Evolutionary conservation across 495 filamentous ascomycete species (phyloP), one percentile per base, ranked within the genome.

Genomic region (Penicillium lividum): DNA sequence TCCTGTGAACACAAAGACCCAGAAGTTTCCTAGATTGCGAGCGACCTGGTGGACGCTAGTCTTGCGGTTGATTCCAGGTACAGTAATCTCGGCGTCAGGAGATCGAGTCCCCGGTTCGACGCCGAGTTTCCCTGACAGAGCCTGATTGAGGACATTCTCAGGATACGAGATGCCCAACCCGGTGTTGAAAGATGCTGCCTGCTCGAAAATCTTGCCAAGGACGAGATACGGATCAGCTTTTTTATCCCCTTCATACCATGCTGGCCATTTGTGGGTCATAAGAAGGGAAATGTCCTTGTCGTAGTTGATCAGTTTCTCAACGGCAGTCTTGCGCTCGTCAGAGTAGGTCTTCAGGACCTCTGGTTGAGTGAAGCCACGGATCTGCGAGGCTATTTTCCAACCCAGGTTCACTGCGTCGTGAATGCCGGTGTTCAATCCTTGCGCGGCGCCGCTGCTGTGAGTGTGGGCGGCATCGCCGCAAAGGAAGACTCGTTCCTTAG

Each of bases 391-490:
- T 4, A 83, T 61, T 57, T 83, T 82, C 79, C 79, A 83, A 5
- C 60, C 68, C 1, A 83, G 66, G 44, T 81, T 81, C 3, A 76
- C 71, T 2, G 78, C 74, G 53, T 82, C 80, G 46, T 82, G 76
- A 16, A 83, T 62, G 1, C 80, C 79, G 0, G 74, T 78, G 62
- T 83, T 83, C 70, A 81, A 72, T 3, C 80, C 80, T 47, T 83
- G 79, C 1, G 76, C 80, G 4, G 76, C 78, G 7, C 74, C 77
- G n/a, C 69, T 74, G 38, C 61, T 67, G 54, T 80, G 79, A 3
- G 78, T 80, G 53, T 83, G 79, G 30, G 68, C 70, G n/a, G 80
- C 77, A 63, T 83, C 79, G 2, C 80, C 80, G 6, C 71, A 73
- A 9, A 83, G 57, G 34, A 81, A 75, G 7, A 80, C 60, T n/a